Conservation (phyloP, 805 yeast species). For the Scheffersomyces ergatensis region DNA sequence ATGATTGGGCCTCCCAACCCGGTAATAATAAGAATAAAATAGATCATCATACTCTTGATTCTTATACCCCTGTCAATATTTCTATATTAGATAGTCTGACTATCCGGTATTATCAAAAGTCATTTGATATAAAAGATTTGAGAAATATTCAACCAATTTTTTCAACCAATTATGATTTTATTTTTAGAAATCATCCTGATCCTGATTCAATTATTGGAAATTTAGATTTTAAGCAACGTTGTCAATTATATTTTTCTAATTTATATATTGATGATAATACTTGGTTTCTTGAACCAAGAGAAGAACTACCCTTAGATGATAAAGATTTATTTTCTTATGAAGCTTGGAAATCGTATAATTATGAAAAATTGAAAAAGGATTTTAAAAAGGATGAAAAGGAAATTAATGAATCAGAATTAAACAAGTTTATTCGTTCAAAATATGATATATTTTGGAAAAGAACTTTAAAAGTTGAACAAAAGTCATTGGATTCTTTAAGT, state of each 20-base stretch:
- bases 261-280: constrained; percentile 36
- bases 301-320: constrained; percentile 21
- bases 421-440: constrained; percentile 21
- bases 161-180: constrained; percentile 11
- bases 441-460: constrained; percentile 22
- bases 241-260: constrained; percentile 45
- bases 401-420: constrained; percentile 12
- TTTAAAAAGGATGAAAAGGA: constrained; percentile 15
- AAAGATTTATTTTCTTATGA: constrained; percentile 29
- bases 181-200: constrained; percentile 16
- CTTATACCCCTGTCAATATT: neutral
- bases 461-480: constrained; percentile 29
- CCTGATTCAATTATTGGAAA: constrained; percentile 16
- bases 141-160: constrained; percentile 16
- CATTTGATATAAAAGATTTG: constrained; percentile 9
- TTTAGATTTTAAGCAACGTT: constrained; percentile 33
- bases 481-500: constrained; percentile 41
- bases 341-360: constrained; percentile 19
- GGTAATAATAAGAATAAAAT: neutral
- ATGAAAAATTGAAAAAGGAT: constrained; percentile 24
- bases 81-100: neutral
- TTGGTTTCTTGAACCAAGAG: constrained; percentile 44
- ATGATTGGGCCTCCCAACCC: neutral
- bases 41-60: neutral
- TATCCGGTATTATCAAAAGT: neutral